phyloP scores from a whole-genome alignment of 2,329 filamentous ascomycete genomes.

The Fusarium pininemorale region DNA sequence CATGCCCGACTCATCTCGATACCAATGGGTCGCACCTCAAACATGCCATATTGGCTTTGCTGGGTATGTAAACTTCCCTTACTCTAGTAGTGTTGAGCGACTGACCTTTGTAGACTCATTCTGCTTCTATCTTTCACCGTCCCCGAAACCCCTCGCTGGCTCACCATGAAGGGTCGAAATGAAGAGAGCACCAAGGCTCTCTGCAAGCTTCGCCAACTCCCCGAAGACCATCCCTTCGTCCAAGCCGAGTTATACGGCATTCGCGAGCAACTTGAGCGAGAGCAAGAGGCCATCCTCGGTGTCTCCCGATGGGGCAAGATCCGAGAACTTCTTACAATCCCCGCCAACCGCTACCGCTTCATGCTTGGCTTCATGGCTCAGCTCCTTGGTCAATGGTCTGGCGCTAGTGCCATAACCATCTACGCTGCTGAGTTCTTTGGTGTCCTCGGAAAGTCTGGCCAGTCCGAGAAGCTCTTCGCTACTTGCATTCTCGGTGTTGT shows the following conservation, averaged over 20 bases:
- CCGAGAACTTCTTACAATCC: slow-evolving; percentile 9
- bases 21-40: slow-evolving; percentile 14
- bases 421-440: slow-evolving; percentile 20
- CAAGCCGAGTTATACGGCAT: slow-evolving; percentile 13
- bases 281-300: slow-evolving; percentile 12
- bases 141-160: slow-evolving; percentile 21
- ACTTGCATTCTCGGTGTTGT: slow-evolving; percentile 17
- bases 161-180: slow-evolving; percentile 8
- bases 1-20: slow-evolving; percentile 46
- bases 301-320: slow-evolving; percentile 20
- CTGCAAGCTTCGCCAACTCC: slow-evolving; percentile 13
- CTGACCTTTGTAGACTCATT: background rate
- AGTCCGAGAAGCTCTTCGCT: slow-evolving; percentile 17
- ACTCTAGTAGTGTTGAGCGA: fast-evolving
- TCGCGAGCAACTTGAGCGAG: slow-evolving; percentile 7
- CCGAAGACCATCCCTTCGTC: slow-evolving; percentile 4
- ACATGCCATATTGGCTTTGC: slow-evolving; percentile 19
- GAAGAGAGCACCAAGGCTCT: slow-evolving; percentile 12
- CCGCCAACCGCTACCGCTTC: slow-evolving; percentile 12
- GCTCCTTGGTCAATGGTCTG: slow-evolving; percentile 14
- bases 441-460: slow-evolving; percentile 10
- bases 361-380: slow-evolving; percentile 24
- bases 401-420: slow-evolving; percentile 11
- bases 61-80: background rate
- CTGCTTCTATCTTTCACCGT: slow-evolving; percentile 13